These are phyloP conservation scores for Candida smagusa DNA, from an alignment of 1,139 yeast genomes.

Conservation along the genomic window DNA sequence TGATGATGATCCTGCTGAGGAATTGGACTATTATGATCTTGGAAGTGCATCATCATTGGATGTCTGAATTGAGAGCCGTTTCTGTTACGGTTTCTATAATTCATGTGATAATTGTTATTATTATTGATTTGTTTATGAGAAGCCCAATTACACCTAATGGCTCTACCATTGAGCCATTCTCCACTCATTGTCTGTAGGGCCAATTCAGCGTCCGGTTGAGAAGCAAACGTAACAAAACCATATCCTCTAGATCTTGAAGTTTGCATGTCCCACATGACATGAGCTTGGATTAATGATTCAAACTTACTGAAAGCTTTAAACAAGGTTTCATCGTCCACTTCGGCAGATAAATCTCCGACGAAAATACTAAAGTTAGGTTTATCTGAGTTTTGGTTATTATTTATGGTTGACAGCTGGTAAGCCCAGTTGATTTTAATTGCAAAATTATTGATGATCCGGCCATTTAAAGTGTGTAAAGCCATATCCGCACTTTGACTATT, in stretches of 20 bases:
- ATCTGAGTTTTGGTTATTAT: slow-evolving; percentile 53
- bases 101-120: slow-evolving; percentile 7
- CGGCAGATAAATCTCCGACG: slow-evolving; percentile 84
- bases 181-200: slow-evolving; percentile 81
- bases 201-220: slow-evolving; percentile 65
- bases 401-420: slow-evolving; percentile 56
- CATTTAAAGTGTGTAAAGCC: slow-evolving; percentile 63
- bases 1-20: slow-evolving; percentile 9
- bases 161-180: slow-evolving; percentile 64
- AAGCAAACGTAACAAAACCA: slow-evolving; percentile 82
- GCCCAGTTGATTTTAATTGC: slow-evolving; percentile 79
- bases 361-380: slow-evolving; percentile 64
- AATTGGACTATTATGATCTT: background rate
- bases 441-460: slow-evolving; percentile 47
- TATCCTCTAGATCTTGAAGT: slow-evolving; percentile 89
- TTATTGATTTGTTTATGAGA: slow-evolving; percentile 54
- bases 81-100: slow-evolving; percentile 11
- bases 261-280: slow-evolving; percentile 98
- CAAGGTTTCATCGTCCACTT: slow-evolving; percentile 75
- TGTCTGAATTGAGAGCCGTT: slow-evolving; percentile 14
- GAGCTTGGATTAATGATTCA: slow-evolving; percentile 71
- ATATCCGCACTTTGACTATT: slow-evolving; percentile 55
- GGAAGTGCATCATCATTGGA: slow-evolving; percentile 2
- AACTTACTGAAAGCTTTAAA: slow-evolving; percentile 57
- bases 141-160: slow-evolving; percentile 88